These are phyloP conservation scores for Mycosphaerella arachidis DNA, from an alignment of 2,329 filamentous ascomycete genomes.

Conservation along the genomic window DNA sequence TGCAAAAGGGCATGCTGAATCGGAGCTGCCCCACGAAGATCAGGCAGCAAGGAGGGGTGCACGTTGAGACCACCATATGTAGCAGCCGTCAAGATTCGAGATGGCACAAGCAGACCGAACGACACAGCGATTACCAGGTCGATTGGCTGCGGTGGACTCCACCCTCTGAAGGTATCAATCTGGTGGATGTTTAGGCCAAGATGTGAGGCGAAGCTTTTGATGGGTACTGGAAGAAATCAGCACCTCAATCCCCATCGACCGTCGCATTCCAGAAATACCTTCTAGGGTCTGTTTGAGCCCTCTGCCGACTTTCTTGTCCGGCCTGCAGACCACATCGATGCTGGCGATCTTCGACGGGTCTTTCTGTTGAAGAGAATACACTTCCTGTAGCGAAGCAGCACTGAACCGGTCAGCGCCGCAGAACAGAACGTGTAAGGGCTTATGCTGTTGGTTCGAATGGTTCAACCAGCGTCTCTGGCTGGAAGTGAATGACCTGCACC, in stretches of 20 bases:
- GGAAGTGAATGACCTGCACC: not conserved
- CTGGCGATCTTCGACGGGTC: slow-evolving; percentile 57
- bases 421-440: slow-evolving; percentile 78
- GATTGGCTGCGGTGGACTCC: slow-evolving; percentile 59
- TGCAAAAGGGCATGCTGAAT: slow-evolving; percentile 77
- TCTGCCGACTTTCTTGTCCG: slow-evolving; percentile 72
- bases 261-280: slow-evolving; percentile 45
- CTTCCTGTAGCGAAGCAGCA: slow-evolving; percentile 65
- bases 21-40: slow-evolving; percentile 79
- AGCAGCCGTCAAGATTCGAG: slow-evolving; percentile 63
- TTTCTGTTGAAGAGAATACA: slow-evolving; percentile 51
- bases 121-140: slow-evolving; percentile 90
- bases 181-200: slow-evolving; percentile 67
- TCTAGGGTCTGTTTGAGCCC: slow-evolving; percentile 59
- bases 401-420: slow-evolving; percentile 94
- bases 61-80: slow-evolving; percentile 88
- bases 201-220: slow-evolving; percentile 60
- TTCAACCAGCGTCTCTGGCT: not conserved
- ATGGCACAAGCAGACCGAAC: slow-evolving; percentile 85
- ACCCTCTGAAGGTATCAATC: slow-evolving; percentile 75
- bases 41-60: slow-evolving; percentile 77
- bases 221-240: slow-evolving; percentile 44
- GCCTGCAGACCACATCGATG: slow-evolving; percentile 80
- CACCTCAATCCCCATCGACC: not conserved
- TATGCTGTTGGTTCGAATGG: slow-evolving; percentile 10